Evolutionary conservation across 352 stramenopile species (phyloP), one percentile per base, ranked within the genome.

Genomic region (Chrysophaeum taylorii): DNA sequence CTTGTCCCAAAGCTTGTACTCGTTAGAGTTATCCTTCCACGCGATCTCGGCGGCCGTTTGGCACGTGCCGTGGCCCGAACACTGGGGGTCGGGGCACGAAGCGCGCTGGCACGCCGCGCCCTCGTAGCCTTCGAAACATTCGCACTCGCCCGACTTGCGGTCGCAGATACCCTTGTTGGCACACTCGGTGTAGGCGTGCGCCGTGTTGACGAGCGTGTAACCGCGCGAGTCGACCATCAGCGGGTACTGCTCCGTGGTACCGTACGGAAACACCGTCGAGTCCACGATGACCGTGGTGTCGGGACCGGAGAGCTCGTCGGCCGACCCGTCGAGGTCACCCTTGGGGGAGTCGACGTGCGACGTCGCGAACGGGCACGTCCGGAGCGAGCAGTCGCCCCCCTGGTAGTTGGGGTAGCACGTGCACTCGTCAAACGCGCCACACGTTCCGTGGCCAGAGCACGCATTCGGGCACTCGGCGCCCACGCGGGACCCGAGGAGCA

Each of bases 161-260:
- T 96, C 89, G 68, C 89, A 96, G 61, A 95, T 74, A 25, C 91
- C 91, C 72, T 93, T 93, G 81, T 95, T 96, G 43, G 85, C 91
- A 76, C 91, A 97, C 73, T 97, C 88, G 77, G 89, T 86, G 76
- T 96, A 95, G 75, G 90, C 92, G 74, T 96, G 89, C 12, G 85
- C 90, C 39, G 78, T 82, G 36, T 87, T 63, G 39, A 37, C 41
- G 33, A 85, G 35, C 33, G 70, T 41, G 68, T 68, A 73, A 23
- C 73, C 70, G 57, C 70, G 68, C 64, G 76, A 79, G 85, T 92
- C 74, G 81, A 86, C 23, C 79, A 78, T 41, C 69, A 73, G 72
- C 0, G 87, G 87, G 35, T 78, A 75, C 73, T 88, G 82, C 73
- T 94, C 86, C 37, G 84, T 91, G 27, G 87, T 79, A 23, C 43